Evolutionary conservation across 2,329 filamentous ascomycete species (phyloP), one percentile per base, ranked within the genome.

Genomic region (Lasiodiplodia sp.): DNA sequence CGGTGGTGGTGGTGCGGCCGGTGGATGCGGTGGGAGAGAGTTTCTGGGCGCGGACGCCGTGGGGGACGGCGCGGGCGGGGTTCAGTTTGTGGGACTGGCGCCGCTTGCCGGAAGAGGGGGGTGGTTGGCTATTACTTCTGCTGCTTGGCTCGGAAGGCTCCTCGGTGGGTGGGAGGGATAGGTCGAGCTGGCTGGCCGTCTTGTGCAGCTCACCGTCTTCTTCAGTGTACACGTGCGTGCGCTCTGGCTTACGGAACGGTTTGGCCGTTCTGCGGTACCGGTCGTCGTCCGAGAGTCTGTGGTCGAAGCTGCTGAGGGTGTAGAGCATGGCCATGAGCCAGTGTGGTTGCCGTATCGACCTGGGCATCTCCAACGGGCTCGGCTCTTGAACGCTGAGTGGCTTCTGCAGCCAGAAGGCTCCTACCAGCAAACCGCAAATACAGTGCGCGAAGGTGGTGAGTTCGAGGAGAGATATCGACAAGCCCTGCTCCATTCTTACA

Each of bases 321-420:
- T 58, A 58, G 7, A 58, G 55, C 34, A 58, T 40, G 37, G 55
- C 55, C 55, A 58, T 58, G 11, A 58, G 55, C 55, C 55, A 58
- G 14, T 58, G 55, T 4, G 34, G 55, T 25, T 58, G 55, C n/a
- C 55, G 55, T n/a, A 58, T 58, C 14, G 55, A 58, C 55, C 11
- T 14, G 21, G 55, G 55, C 55, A 58, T 58, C n/a, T 40, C 55
- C 2, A 58, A n/a, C 11, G 55, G 55, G 10, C 16, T 58, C 12
- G 55, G 38, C n/a, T 58, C 55, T 31, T 28, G 34, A 6, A 58
- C 34, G 37, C 34, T 18, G 5, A 58, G 55, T 10, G 55, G 55
- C 55, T 58, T 58, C 28, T 58, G 55, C 16, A 58, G 34, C 55
- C 55, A 58, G 37, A 58, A 38, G 2, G n/a, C 37, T 4, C 55